phyloP scores from a whole-genome alignment of 75 land plant genomes.

The Picea glauca region DNA sequence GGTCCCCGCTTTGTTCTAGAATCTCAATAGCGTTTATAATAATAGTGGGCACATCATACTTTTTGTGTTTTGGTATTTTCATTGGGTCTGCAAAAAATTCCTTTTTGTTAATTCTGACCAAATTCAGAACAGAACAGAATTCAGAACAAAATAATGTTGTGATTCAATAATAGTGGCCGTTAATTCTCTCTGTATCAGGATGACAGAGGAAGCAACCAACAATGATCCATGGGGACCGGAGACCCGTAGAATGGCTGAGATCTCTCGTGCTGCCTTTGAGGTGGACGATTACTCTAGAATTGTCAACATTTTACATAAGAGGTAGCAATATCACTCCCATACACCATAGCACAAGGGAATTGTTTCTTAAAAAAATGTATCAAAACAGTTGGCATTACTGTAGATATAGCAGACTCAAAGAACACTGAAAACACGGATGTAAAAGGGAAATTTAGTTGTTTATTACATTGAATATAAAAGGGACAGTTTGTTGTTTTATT shows the following conservation, averaged over 20 bases:
- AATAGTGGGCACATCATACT: background rate
- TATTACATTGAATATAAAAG: too few species aligned
- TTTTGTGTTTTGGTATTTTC: conserved; percentile 1
- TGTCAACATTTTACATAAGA: conserved; percentile 70
- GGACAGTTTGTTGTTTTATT: background rate
- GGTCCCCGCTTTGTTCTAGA: too few species aligned
- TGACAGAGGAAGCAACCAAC: conserved; percentile 89
- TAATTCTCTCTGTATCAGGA: conserved; percentile 15
- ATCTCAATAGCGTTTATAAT: too few species aligned
- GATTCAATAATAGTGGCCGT: background rate
- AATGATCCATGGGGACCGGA: conserved; percentile 71
- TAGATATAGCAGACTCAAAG: background rate
- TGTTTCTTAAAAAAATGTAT: background rate
- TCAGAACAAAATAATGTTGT: background rate
- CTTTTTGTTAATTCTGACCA: too few species aligned
- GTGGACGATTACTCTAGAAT: conserved; percentile 76
- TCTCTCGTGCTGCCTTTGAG: conserved; percentile 69
- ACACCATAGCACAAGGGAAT: background rate
- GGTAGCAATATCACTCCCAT: conserved; percentile 25
- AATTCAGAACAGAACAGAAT: too few species aligned
- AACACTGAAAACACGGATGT: background rate
- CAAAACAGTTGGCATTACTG: too few species aligned
- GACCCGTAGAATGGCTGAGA: conserved; percentile 52
- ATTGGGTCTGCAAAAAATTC: too few species aligned
- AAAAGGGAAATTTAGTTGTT: background rate